A percentile compares a stretch with the other conserved stretches of the same genome.
Conservation (phyloP, 495 filamentous ascomycete species). For the Neurospora discreta region DNA sequence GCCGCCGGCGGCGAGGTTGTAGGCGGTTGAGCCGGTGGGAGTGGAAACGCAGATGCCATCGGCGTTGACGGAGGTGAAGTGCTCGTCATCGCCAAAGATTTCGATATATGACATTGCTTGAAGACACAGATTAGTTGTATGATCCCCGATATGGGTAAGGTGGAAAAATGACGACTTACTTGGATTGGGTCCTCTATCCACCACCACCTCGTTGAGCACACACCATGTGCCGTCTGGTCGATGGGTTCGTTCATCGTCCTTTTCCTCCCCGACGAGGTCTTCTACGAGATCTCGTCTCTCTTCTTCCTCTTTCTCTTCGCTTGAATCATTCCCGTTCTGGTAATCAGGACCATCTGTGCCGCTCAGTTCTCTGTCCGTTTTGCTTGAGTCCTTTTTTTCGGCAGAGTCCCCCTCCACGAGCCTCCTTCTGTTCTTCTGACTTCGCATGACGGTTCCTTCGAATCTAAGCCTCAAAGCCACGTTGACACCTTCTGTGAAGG, state of each 20-base stretch:
- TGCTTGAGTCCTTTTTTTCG: background rate
- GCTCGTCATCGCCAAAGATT: slow-evolving; percentile 90
- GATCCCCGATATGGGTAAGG: slow-evolving; percentile 3
- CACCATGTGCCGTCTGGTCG: slow-evolving; percentile 68
- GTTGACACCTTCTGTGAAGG: slow-evolving; percentile 73
- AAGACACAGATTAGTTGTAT: slow-evolving; percentile 3
- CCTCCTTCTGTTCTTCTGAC: slow-evolving; percentile 35
- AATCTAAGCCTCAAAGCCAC: slow-evolving; percentile 84
- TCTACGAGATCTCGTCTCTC: slow-evolving; percentile 64
- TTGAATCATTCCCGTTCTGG: slow-evolving; percentile 10
- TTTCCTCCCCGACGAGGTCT: slow-evolving; percentile 75
- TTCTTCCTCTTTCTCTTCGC: slow-evolving; percentile 14
- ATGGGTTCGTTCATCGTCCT: slow-evolving; percentile 71
- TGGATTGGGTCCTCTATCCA: slow-evolving; percentile 84
- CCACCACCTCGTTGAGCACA: slow-evolving; percentile 86
- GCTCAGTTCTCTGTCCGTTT: background rate
- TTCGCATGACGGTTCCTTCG: slow-evolving; percentile 91
- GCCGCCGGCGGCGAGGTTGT: slow-evolving; percentile 93
- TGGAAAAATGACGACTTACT: slow-evolving; percentile 38
- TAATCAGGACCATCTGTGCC: background rate
- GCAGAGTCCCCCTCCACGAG: background rate
- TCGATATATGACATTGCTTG: slow-evolving; percentile 77
- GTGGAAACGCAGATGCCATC: slow-evolving; percentile 88
- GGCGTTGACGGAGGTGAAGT: slow-evolving; percentile 78
- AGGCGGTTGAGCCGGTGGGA: slow-evolving; percentile 89